Conservation (phyloP, 495 filamentous ascomycete species). For the Xylaria scruposa region DNA sequence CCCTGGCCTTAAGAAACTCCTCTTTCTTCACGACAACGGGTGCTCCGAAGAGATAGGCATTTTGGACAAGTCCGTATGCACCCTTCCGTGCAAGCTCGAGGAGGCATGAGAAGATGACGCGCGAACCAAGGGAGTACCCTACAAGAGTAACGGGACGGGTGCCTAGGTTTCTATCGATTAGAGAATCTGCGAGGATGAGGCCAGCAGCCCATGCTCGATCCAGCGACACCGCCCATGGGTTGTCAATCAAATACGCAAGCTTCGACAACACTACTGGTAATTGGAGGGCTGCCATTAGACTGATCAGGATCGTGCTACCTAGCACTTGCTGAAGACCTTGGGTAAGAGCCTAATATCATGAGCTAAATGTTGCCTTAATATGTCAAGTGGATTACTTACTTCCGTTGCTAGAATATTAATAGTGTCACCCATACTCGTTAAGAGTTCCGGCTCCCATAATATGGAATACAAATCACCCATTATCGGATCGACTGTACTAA, state of each 20-base stretch:
- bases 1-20: conserved; percentile 81
- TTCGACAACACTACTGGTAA: conserved; percentile 92
- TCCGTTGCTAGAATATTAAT: conserved; percentile 98
- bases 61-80: conserved; percentile 92
- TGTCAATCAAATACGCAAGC: conserved; percentile 95
- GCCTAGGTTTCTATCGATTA: conserved; percentile 91
- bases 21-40: conserved; percentile 92
- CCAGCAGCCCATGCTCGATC: conserved; percentile 87
- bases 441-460: conserved; percentile 98
- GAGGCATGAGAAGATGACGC: conserved; percentile 92
- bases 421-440: conserved; percentile 94
- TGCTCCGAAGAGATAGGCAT: conserved; percentile 93
- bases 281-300: conserved; percentile 92
- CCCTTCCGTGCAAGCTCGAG: conserved; percentile 84
- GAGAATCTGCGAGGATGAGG: conserved; percentile 92
- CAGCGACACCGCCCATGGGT: conserved; percentile 95
- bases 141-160: conserved; percentile 93
- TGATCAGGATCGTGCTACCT: conserved; percentile 84
- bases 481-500: conserved; percentile 92
- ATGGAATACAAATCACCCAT: conserved; percentile 99
- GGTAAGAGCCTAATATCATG: conserved; percentile 74
- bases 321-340: conserved; percentile 96
- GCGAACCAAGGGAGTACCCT: conserved; percentile 90
- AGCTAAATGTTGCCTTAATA: conserved; percentile 15
- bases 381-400: conserved; percentile 57